Conservation (phyloP, 75 land plant genomes). For the Selaginella tamariscina region DNA sequence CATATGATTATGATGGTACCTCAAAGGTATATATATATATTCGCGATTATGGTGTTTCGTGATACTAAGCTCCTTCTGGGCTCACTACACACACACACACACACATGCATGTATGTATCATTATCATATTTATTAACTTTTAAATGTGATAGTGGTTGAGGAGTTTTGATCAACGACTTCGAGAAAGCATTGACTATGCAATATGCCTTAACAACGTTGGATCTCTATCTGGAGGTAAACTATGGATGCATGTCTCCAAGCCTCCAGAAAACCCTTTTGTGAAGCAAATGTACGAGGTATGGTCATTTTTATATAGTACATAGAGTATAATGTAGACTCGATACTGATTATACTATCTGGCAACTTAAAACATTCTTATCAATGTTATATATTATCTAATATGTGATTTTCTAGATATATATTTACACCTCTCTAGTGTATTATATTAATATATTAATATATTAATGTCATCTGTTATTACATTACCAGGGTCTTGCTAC, state of each 20-base stretch:
- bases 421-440: no score
- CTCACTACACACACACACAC: background rate
- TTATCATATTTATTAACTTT: background rate
- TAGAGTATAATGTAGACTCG: no score
- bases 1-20: constrained; percentile 96
- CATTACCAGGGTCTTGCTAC: constrained; percentile 49
- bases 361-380: background rate
- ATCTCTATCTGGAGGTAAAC: constrained; percentile 37
- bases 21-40: constrained; percentile 39
- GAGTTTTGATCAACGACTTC: constrained; percentile 83
- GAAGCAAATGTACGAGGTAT: constrained; percentile 73
- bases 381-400: background rate
- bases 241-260: constrained; percentile 92
- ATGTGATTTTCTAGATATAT: background rate
- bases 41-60: background rate
- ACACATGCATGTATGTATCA: background rate
- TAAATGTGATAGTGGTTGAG: constrained; percentile 62
- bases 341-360: no score
- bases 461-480: background rate
- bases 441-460: no score
- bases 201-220: constrained; percentile 91
- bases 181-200: constrained; percentile 98
- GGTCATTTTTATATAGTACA: background rate
- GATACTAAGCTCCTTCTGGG: no score
- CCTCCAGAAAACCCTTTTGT: constrained; percentile 93